Evolutionary conservation across 345 rosid species (phyloP).

Genomic region (Jatropha curcas): DNA sequence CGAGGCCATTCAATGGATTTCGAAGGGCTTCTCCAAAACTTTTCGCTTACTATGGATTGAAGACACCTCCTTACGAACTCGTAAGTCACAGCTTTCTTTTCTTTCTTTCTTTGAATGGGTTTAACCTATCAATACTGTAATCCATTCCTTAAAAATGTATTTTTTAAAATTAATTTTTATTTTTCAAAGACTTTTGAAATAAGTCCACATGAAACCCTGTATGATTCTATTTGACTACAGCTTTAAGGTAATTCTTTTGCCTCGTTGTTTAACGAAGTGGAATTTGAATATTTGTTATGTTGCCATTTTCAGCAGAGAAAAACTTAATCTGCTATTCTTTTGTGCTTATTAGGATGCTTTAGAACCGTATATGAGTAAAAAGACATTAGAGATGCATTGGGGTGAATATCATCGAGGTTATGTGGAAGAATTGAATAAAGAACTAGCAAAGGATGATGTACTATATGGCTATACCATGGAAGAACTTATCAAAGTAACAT

Average conservation of each 20-base stretch:
- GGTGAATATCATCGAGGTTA: conserved; percentile 66
- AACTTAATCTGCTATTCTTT: background rate
- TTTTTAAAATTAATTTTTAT: too few species aligned
- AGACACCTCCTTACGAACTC: conserved; percentile 84
- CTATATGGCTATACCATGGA: conserved; percentile 83
- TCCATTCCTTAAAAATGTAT: too few species aligned
- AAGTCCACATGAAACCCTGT: too few species aligned
- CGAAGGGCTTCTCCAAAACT: conserved; percentile 42
- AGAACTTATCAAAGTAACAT: conserved; percentile 77
- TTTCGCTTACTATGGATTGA: conserved; percentile 73
- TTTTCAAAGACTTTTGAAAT: too few species aligned
- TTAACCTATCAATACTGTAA: background rate
- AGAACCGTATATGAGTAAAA: conserved; percentile 84
- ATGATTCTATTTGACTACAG: too few species aligned
- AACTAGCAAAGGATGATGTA: conserved; percentile 55
- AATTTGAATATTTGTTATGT: background rate
- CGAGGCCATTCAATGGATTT: conserved; percentile 31
- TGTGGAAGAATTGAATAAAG: conserved; percentile 70
- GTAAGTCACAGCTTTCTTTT: conserved; percentile 42
- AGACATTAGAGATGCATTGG: conserved; percentile 77
- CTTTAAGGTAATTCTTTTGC: too few species aligned
- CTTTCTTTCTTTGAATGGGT: background rate
- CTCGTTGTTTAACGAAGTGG: background rate
- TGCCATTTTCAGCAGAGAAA: background rate
- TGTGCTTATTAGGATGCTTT: conserved; percentile 62